Percentiles rank a stretch among this genome's conserved stretches.
Conservation (phyloP, 345 rosid genomes). For the Lepidium sativum region DNA sequence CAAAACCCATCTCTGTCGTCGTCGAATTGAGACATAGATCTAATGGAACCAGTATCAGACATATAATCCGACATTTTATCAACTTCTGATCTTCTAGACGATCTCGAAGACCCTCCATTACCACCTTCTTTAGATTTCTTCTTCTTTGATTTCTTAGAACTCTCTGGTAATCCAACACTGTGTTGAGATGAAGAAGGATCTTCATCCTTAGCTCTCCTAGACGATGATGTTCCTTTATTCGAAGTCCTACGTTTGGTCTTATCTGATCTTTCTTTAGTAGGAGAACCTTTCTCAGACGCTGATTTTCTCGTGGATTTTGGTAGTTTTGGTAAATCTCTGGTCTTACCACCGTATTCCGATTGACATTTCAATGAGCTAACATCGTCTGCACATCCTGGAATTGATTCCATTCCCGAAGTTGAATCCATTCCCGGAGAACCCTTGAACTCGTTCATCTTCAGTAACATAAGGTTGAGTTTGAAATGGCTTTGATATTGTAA, state of each 20-base stretch:
- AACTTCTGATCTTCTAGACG: neutral
- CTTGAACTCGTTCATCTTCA: slow-evolving; percentile 10
- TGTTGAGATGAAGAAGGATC: neutral
- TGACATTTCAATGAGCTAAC: slow-evolving; percentile 1
- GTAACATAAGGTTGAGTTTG: neutral
- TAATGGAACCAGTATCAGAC: slow-evolving; percentile 16
- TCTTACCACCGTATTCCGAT: slow-evolving; percentile 3
- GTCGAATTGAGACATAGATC: neutral
- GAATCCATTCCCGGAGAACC: neutral
- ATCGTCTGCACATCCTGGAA: neutral
- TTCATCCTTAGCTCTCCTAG: neutral
- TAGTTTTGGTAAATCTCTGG: slow-evolving; percentile 16
- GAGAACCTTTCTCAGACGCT: slow-evolving; percentile 15
- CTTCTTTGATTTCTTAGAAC: slow-evolving; percentile 9
- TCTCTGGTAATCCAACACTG: neutral
- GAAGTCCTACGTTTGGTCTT: slow-evolving; percentile 14
- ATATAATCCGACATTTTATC: slow-evolving; percentile 12
- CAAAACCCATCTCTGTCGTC: neutral
- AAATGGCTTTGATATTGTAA: neutral
- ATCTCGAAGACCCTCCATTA: slow-evolving; percentile 11
- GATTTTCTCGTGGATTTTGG: slow-evolving; percentile 15
- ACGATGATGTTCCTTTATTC: neutral
- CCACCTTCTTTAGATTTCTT: slow-evolving; percentile 14
- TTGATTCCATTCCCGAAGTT: neutral
- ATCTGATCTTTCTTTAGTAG: slow-evolving; percentile 8